Base-by-base conservation (phyloP, 2,329 filamentous ascomycete species). In the Torrubiella hemipterigena region DNA sequence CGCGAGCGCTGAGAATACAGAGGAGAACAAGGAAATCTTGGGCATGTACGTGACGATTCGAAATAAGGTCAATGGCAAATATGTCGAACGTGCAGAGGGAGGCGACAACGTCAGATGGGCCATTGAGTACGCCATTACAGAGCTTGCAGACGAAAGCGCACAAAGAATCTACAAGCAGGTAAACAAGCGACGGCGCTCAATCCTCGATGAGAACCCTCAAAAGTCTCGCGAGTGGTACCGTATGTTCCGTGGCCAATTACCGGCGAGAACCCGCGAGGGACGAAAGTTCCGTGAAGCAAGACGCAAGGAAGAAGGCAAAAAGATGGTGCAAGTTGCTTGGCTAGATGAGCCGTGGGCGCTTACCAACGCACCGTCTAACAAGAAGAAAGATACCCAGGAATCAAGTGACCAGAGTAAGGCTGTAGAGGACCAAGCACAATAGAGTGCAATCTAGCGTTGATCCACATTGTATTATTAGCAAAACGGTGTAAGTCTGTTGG, bases 111-210 rank as follows among this genome's bases (percentile, higher is more conserved):
- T 52, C 49, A 35, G 74, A 40, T 95, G 87, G 87, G 52, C 58
- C 1, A 61, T 95, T n/a, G 74, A 91, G 43, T 95, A 93, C 54
- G 67, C 76, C 21, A 57, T 95, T 29, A 66, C 69, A 27, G 80
- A 87, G 40, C 59, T 86, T 3, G 31, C 54, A 0, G 40, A 42
- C 3, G 39, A 50, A 0, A 56, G 61, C 8, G 71, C 69, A 2
- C 53, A 51, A 37, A 52, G 34, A 1, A 51, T 81, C 16, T 85
- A 85, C 49, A 25, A 47, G 2, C 57, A 64, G 30, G 61, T 73
- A 35, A 71, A 74, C 48, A 51, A 44, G 4, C 65, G 80, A 12
- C 69, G 83, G 10, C 56, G 53, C 27, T 59, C 59, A 18, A 54
- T 58, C 1, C 48, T 74, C 21, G 48, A 37, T 2, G 50, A 54